phyloP scores from a whole-genome alignment of 108 stramenopile species.

The Pinguiococcus pyrenoidosus region DNA sequence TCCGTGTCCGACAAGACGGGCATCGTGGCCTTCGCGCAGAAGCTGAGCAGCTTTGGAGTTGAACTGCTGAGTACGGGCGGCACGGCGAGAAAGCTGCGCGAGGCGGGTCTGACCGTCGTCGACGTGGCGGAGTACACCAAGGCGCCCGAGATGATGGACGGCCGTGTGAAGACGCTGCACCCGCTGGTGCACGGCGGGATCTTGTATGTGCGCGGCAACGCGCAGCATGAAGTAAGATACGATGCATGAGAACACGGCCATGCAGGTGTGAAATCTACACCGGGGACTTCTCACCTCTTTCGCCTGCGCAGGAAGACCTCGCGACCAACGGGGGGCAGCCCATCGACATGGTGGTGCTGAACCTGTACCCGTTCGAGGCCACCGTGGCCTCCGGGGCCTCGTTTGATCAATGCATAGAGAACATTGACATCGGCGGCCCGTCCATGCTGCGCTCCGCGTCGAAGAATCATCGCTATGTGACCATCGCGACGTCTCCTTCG shows the following conservation, averaged over 20 bases:
- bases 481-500: conserved; percentile 69
- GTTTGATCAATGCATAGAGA: conserved; percentile 92
- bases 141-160: conserved; percentile 85
- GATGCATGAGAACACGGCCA: too few species aligned
- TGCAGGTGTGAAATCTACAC: too few species aligned
- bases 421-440: conserved; percentile 99
- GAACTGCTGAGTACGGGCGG: conserved; percentile 94
- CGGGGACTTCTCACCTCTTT: too few species aligned
- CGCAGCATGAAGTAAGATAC: conserved; percentile 64
- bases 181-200: conserved; percentile 94
- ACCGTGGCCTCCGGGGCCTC: conserved; percentile 73
- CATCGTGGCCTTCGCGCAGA: conserved; percentile 73
- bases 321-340: not conserved
- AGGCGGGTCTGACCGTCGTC: conserved; percentile 60
- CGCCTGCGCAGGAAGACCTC: too few species aligned
- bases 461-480: conserved; percentile 92
- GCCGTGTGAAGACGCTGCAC: conserved; percentile 96
- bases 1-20: conserved; percentile 90
- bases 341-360: conserved; percentile 94
- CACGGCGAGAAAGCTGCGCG: conserved; percentile 54
- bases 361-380: conserved; percentile 91
- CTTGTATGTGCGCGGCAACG: conserved; percentile 83
- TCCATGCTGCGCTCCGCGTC: conserved; percentile 91
- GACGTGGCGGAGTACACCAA: conserved; percentile 87
- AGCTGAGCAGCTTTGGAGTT: conserved; percentile 49